Evolutionary conservation across 208 protist species (phyloP).

Genomic region (Strigomonas culicis): DNA sequence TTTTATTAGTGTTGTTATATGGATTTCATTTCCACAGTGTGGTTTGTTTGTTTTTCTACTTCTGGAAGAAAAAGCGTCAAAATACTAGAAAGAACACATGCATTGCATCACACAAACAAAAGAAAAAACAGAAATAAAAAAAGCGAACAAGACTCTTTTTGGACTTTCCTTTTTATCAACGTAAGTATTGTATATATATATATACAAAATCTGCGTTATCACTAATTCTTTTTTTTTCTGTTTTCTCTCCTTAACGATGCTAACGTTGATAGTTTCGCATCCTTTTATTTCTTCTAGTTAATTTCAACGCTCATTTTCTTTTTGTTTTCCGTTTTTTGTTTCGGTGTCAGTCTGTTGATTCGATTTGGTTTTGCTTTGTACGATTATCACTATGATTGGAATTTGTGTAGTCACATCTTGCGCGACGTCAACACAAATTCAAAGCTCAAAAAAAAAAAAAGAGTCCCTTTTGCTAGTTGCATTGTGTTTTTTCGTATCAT

Average conservation of each 20-base stretch:
- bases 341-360: not conserved
- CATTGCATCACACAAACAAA: not conserved
- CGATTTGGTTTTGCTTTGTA: not conserved
- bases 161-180: not conserved
- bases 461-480: not conserved
- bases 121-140: slow-evolving; percentile 1
- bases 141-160: not conserved
- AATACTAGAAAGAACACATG: not conserved
- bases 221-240: slow-evolving; percentile 9
- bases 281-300: not conserved
- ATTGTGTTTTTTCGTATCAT: not conserved
- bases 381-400: not conserved
- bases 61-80: too few relatives aligned
- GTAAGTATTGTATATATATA: slow-evolving; percentile 17
- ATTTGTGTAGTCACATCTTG: not conserved
- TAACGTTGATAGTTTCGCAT: not conserved
- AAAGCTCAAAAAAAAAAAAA: not conserved
- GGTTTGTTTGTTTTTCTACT: not conserved
- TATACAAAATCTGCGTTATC: not conserved
- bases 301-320: not conserved
- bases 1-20: slow-evolving; percentile 10
- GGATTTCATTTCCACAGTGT: slow-evolving; percentile 13
- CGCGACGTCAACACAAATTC: not conserved
- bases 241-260: slow-evolving; percentile 1
- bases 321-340: not conserved